phyloP scores from a whole-genome alignment of 2,329 filamentous ascomycete species.

The Tricladium varicosporioides region DNA sequence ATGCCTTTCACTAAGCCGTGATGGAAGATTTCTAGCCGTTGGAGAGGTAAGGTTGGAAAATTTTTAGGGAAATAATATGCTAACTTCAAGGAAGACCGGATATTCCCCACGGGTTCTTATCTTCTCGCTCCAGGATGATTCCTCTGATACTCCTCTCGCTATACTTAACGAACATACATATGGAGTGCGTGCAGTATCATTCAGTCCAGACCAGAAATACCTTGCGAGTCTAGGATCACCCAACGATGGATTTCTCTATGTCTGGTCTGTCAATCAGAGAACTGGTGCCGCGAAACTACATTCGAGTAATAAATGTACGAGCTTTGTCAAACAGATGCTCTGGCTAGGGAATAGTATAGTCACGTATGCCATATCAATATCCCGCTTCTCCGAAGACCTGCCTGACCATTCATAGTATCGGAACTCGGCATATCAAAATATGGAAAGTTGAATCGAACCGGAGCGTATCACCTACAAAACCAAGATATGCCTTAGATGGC shows the following conservation, averaged over 20 bases:
- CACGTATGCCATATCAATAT: constrained; percentile 48
- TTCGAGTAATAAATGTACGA: constrained; percentile 92
- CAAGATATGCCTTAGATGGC: constrained; percentile 50
- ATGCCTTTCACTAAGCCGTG: constrained; percentile 82
- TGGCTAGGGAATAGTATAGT: constrained; percentile 86
- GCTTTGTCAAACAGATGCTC: constrained; percentile 77
- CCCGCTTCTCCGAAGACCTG: not conserved
- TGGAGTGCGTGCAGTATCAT: constrained; percentile 84
- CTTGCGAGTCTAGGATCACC: constrained; percentile 84
- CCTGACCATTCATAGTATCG: constrained; percentile 48
- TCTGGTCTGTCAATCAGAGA: constrained; percentile 84
- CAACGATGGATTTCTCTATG: constrained; percentile 91
- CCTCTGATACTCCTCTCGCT: constrained; percentile 78
- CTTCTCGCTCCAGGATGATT: constrained; percentile 78
- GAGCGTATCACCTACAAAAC: constrained; percentile 61
- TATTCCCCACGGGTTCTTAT: constrained; percentile 90
- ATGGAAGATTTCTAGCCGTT: constrained; percentile 84
- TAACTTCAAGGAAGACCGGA: constrained; percentile 60
- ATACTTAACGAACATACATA: constrained; percentile 87
- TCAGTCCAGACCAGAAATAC: constrained; percentile 82
- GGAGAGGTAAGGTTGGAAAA: constrained; percentile 62
- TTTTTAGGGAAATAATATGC: constrained; percentile 14
- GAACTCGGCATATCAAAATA: constrained; percentile 87
- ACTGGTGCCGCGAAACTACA: constrained; percentile 75
- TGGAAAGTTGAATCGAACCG: constrained; percentile 77